Base-by-base conservation (phyloP, 345 rosid species). In the Hypericum perforatum region DNA sequence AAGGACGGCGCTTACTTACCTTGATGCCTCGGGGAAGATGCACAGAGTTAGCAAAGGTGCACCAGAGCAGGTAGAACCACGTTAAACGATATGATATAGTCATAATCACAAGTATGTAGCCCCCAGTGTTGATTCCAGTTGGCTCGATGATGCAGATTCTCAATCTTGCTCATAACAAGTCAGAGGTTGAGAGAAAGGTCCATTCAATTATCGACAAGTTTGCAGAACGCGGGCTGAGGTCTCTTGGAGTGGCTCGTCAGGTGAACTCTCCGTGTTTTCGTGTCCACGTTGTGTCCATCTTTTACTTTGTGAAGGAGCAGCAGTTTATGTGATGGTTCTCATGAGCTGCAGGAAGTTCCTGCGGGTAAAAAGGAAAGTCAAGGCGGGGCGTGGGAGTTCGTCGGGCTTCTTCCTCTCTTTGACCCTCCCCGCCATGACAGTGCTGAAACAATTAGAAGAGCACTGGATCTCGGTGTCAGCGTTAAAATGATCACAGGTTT, bases 341-440 rank as follows among this genome's bases (percentile, higher is more conserved):
- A 9, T 45, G 32, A 46, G 40, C 50, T 49, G 12, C 36, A 84
- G 92, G 60, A 63, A 69, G 82, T 77, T 39, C 78, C 82, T 52
- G 76, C 72, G 29, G 70, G 77, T 22, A 67, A 48, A 62, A 77
- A 74, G 53, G 83, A 77, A 54, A 77, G 77, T 36, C 70, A 71
- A 29, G 85, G 94, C 63, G 75, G 76, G 43, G 84, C 85, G 7
- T 84, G 88, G 94, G 77, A 84, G 14, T 81, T 81, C 47, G 74
- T 77, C 10, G 94, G 82, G n/a, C 83, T 79, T 59, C 77, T 84
- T 51, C 82, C 94, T 65, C 74, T 81, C 37, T 81, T 84, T 43
- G 82, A 84, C 61, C 85, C 82, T 62, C 82, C 85, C 14, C 73
- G 71, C 8, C 81, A 73, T 39, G 79, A 78, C 61, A 77, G 78